Evolutionary conservation across 2,329 filamentous ascomycete species (phyloP).

Genomic region (Sphaerulina musiva): DNA sequence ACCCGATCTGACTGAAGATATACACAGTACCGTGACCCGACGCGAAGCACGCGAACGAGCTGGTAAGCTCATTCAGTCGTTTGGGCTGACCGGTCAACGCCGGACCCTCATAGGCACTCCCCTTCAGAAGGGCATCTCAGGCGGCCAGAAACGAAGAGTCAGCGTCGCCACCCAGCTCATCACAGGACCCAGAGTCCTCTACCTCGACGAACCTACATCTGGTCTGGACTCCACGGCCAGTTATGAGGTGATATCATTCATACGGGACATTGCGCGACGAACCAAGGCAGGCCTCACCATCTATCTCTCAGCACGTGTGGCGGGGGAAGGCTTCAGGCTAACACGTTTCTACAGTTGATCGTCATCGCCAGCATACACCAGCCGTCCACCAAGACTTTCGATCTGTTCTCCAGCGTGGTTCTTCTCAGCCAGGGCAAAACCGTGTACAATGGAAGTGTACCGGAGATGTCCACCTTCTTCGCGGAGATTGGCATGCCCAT

Average conservation of each 20-base stretch:
- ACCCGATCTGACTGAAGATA: conserved; percentile 1
- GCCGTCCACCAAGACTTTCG: conserved; percentile 68
- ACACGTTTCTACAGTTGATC: conserved; percentile 49
- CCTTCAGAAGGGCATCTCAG: conserved; percentile 70
- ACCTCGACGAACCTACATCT: conserved; percentile 75
- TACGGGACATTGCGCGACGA: conserved; percentile 55
- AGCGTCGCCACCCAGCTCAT: conserved; percentile 74
- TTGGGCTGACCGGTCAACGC: conserved; percentile 62
- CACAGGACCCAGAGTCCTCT: conserved; percentile 68
- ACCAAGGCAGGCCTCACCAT: conserved; percentile 49
- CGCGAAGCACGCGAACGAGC: conserved; percentile 55
- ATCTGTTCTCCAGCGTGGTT: conserved; percentile 68
- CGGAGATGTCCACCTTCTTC: conserved; percentile 53
- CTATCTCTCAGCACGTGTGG: background rate
- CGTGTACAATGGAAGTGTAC: conserved; percentile 62
- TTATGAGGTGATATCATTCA: conserved; percentile 65
- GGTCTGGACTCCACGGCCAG: conserved; percentile 71
- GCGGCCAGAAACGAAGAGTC: conserved; percentile 72
- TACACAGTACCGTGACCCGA: conserved; percentile 49
- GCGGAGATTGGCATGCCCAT: conserved; percentile 52
- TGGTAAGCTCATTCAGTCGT: conserved; percentile 57
- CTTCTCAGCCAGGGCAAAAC: conserved; percentile 63
- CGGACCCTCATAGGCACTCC: conserved; percentile 69
- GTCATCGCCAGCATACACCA: conserved; percentile 77
- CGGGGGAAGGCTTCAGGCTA: background rate